Evolutionary conservation across 2,329 filamentous ascomycete genomes (phyloP), one percentile per base, ranked within the genome.

Genomic region (Dissoconium aciculare): DNA sequence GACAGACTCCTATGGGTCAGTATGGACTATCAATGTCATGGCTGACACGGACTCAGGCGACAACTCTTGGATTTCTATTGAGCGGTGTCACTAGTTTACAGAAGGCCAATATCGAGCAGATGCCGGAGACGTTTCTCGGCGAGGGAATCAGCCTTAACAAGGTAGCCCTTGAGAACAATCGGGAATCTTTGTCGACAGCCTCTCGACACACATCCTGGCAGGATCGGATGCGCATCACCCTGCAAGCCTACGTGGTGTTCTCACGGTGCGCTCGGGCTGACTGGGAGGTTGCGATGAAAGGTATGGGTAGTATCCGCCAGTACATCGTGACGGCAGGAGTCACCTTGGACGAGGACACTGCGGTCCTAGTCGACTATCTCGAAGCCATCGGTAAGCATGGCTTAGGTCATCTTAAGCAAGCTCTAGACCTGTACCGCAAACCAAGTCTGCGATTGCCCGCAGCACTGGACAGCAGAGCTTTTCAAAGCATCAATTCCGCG

Each of bases 301-400:
- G 63, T 33, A 53, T 81, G 11, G 56, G 63, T 9, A 62, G 66
- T 26, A 56, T 79, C 9, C 60, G 66, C 30, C 53, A 49, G 31
- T 57, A 38, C 5, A 13, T 42, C 15, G 28, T 28, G 6, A 23
- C 40, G 15, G 21, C 36, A 19, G 36, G 33, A 28, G 9, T 30
- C n/a, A 16, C 28, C 11, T 27, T 30, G 10, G 32, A 41, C 17
- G 28, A 33, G 5, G 26, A 42, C 23, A 57, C 45, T 37, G 61
- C 59, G 49, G 58, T 48, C 39, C 62, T 61, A 54, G 36, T 50
- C 5, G 34, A 39, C 2, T 94, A 94, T 53, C 69, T 93, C 11
- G 63, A 67, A 1, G 85, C 78, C 0, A 68, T 80, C 5, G 78
- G 83, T 43, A 63, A 74, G 31, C 87, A 94, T 58, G 80, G 77